phyloP scores from a whole-genome alignment of 2,329 filamentous ascomycete species.

The Exophiala sideris region DNA sequence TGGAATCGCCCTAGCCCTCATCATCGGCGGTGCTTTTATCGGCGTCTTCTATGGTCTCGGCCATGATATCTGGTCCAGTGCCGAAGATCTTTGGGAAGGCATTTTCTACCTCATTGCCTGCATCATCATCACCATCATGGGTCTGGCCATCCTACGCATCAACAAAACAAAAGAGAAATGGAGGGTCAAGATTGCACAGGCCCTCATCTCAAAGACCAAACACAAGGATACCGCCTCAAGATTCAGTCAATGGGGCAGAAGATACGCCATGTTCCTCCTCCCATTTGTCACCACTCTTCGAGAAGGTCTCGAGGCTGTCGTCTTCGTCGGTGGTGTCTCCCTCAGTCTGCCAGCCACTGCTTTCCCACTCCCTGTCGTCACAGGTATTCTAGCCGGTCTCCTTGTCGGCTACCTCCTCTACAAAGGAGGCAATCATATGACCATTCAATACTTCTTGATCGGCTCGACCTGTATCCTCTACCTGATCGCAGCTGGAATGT shows the following conservation, averaged over 20 bases:
- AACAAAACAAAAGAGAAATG: conserved; percentile 84
- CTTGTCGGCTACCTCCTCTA: conserved; percentile 73
- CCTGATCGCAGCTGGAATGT: conserved; percentile 76
- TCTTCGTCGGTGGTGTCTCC: conserved; percentile 82
- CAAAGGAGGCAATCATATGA: conserved; percentile 66
- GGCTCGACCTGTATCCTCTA: conserved; percentile 79
- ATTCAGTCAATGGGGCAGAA: conserved; percentile 65
- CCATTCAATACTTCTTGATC: conserved; percentile 75
- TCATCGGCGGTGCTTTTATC: conserved; percentile 65
- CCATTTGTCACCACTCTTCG: conserved; percentile 85
- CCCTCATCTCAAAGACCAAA: conserved; percentile 56
- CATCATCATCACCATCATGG: conserved; percentile 78
- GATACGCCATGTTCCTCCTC: conserved; percentile 80
- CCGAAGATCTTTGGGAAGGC: conserved; percentile 78
- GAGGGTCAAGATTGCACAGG: conserved; percentile 74
- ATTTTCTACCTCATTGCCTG: conserved; percentile 71
- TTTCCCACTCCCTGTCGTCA: conserved; percentile 73
- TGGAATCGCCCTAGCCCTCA: conserved; percentile 63
- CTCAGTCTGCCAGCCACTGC: conserved; percentile 70
- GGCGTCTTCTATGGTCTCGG: conserved; percentile 70
- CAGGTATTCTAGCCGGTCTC: conserved; percentile 65
- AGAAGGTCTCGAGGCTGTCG: conserved; percentile 80
- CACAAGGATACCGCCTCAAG: conserved; percentile 39
- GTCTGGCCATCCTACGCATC: conserved; percentile 73
- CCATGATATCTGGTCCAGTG: conserved; percentile 61